A percentile compares a stretch with the other conserved stretches of the same genome.
These are phyloP conservation scores for Nemania abortiva DNA, from an alignment of 2,329 filamentous ascomycete species.

Conservation along the genomic window DNA sequence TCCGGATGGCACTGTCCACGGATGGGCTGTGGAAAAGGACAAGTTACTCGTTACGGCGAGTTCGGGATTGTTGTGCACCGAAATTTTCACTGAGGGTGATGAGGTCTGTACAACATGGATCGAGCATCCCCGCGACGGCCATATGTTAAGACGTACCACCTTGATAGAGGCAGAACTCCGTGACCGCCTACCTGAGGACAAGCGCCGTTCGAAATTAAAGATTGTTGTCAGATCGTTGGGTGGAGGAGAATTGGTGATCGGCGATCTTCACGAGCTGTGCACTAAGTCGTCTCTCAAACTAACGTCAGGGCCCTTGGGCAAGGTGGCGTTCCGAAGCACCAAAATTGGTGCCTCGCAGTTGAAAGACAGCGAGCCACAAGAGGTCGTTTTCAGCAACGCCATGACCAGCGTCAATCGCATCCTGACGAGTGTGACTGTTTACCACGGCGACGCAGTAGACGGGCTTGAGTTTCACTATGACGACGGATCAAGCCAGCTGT, in stretches of 20 bases:
- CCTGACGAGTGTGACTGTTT: conserved; percentile 79
- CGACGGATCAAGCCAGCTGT: conserved; percentile 83
- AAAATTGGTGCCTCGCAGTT: conserved; percentile 79
- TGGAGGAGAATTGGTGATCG: conserved; percentile 78
- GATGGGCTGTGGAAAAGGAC: conserved; percentile 84
- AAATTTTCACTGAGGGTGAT: conserved; percentile 84
- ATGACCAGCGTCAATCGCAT: conserved; percentile 76
- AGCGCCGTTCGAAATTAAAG: conserved; percentile 77
- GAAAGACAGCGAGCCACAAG: conserved; percentile 75
- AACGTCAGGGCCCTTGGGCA: conserved; percentile 71
- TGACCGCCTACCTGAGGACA: conserved; percentile 76
- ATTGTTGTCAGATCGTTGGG: conserved; percentile 82
- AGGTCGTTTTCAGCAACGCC: conserved; percentile 78
- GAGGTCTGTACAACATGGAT: conserved; percentile 83
- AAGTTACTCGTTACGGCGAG: conserved; percentile 81
- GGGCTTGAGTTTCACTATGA: conserved; percentile 95
- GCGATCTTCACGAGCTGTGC: conserved; percentile 78
- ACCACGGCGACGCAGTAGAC: conserved; percentile 81
- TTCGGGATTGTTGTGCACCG: conserved; percentile 86
- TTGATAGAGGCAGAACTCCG: conserved; percentile 82
- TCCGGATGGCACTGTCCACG: conserved; percentile 82
- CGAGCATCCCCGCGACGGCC: conserved; percentile 77
- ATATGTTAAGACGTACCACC: conserved; percentile 76
- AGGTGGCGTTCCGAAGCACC: conserved; percentile 80
- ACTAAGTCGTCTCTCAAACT: conserved; percentile 83